phyloP scores from a whole-genome alignment of 2,329 filamentous ascomycete genomes.

The Juglanconis oblonga region DNA sequence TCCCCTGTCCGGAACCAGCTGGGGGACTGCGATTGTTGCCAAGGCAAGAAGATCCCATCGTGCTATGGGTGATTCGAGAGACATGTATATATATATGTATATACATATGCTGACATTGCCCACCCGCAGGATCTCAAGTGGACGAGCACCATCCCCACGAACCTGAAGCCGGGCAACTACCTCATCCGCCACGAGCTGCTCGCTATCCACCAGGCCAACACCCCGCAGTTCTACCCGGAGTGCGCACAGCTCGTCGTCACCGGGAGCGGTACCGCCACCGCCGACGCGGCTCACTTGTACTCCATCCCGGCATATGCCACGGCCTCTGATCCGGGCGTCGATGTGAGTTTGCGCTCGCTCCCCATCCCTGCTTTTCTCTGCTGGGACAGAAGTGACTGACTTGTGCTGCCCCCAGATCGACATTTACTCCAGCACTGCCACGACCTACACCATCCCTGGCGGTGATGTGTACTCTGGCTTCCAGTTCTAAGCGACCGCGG shows the following conservation, averaged over 20 bases:
- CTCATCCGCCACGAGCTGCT: constrained; percentile 56
- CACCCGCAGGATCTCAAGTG: constrained; percentile 36
- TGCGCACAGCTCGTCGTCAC: constrained; percentile 52
- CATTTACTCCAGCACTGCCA: constrained; percentile 42
- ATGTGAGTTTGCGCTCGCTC: constrained; percentile 28
- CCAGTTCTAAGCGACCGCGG: background rate
- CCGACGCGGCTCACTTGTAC: constrained; percentile 38
- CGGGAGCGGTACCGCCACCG: constrained; percentile 42
- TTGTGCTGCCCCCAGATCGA: constrained; percentile 33
- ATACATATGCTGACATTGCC: no score
- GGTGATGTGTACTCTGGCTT: constrained; percentile 47
- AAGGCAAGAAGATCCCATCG: constrained; percentile 20
- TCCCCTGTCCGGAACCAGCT: constrained; percentile 41
- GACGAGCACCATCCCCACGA: constrained; percentile 47
- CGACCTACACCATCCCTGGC: constrained; percentile 45
- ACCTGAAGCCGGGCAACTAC: constrained; percentile 51
- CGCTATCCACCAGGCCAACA: constrained; percentile 52
- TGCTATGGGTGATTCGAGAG: no score
- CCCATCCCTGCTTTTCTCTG: no score
- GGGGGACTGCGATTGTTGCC: constrained; percentile 45
- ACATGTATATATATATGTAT: no score
- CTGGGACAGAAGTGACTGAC: background rate
- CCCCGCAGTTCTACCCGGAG: constrained; percentile 53
- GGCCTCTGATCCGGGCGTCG: constrained; percentile 46
- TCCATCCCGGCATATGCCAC: constrained; percentile 43